Conservation (phyloP, 2,329 filamentous ascomycete genomes). For the Periconia sp. region DNA sequence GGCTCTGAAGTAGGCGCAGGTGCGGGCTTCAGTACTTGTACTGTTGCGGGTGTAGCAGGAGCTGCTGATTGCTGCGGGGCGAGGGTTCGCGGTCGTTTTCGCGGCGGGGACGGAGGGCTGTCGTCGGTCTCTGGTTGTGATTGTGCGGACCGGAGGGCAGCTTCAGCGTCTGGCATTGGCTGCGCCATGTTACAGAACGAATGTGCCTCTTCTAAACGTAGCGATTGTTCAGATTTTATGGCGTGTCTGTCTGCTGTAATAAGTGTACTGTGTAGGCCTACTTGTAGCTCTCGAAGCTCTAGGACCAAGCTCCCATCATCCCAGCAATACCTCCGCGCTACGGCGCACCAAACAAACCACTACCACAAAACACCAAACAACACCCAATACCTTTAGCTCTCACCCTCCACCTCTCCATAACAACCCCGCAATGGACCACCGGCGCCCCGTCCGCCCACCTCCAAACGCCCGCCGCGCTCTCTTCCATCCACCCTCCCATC, state of each 20-base stretch:
- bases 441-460: slow-evolving; percentile 34
- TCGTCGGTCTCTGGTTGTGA: slow-evolving; percentile 14
- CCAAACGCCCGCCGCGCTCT: slow-evolving; percentile 36
- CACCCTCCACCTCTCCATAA: slow-evolving; percentile 1
- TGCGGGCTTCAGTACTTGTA: background rate
- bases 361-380: slow-evolving; percentile 20
- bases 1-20: slow-evolving; percentile 4
- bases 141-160: background rate
- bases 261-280: no score
- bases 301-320: slow-evolving; percentile 17
- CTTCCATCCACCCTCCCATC: slow-evolving; percentile 20
- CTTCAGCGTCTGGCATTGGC: no score
- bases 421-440: slow-evolving; percentile 23
- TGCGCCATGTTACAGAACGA: no score
- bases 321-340: slow-evolving; percentile 21
- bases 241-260: no score
- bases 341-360: slow-evolving; percentile 20
- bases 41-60: slow-evolving; percentile 3
- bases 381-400: slow-evolving; percentile 9
- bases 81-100: slow-evolving; percentile 40
- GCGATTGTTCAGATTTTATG: no score
- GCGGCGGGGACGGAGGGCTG: slow-evolving; percentile 24
- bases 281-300: slow-evolving; percentile 5
- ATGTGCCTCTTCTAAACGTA: no score
- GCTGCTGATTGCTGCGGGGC: slow-evolving; percentile 33